phyloP scores from a whole-genome alignment of 768 basidiomycete species.

The Cantharellus cinnabarinus region DNA sequence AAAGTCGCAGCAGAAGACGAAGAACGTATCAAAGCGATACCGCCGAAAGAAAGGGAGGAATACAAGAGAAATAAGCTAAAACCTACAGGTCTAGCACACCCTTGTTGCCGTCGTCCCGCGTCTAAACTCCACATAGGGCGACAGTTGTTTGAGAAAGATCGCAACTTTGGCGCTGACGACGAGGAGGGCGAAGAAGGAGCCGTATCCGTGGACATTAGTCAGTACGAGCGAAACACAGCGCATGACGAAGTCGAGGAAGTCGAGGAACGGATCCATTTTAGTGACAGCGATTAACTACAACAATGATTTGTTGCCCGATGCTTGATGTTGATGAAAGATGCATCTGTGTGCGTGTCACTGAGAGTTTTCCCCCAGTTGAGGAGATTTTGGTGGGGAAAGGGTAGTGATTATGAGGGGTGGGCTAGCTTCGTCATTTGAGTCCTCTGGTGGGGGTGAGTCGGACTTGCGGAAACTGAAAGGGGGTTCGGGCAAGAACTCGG shows the following conservation, averaged over 20 bases:
- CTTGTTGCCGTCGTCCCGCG: neutral
- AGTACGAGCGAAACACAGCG: slow-evolving; percentile 53
- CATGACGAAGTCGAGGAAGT: slow-evolving; percentile 38
- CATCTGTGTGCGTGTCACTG: too few species aligned
- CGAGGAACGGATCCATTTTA: slow-evolving; percentile 47
- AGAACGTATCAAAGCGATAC: slow-evolving; percentile 46
- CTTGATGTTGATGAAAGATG: too few species aligned
- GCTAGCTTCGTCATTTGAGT: too few species aligned
- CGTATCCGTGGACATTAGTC: slow-evolving; percentile 71
- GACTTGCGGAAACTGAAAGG: neutral
- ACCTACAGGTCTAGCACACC: slow-evolving; percentile 36
- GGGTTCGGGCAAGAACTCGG: neutral
- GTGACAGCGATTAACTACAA: slow-evolving; percentile 56
- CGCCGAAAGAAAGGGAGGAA: slow-evolving; percentile 73
- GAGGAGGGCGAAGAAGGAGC: slow-evolving; percentile 65
- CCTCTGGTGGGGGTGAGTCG: too few species aligned
- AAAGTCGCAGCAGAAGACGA: slow-evolving; percentile 56
- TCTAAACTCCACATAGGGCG: slow-evolving; percentile 33
- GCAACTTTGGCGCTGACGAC: slow-evolving; percentile 48
- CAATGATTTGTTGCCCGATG: too few species aligned
- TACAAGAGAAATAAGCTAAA: slow-evolving; percentile 41
- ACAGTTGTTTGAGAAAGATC: slow-evolving; percentile 77
- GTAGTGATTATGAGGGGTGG: too few species aligned
- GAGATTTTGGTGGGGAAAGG: too few species aligned
- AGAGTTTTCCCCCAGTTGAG: too few species aligned